Conservation (phyloP, 2,329 filamentous ascomycete genomes). For the Onygenales sp. region DNA sequence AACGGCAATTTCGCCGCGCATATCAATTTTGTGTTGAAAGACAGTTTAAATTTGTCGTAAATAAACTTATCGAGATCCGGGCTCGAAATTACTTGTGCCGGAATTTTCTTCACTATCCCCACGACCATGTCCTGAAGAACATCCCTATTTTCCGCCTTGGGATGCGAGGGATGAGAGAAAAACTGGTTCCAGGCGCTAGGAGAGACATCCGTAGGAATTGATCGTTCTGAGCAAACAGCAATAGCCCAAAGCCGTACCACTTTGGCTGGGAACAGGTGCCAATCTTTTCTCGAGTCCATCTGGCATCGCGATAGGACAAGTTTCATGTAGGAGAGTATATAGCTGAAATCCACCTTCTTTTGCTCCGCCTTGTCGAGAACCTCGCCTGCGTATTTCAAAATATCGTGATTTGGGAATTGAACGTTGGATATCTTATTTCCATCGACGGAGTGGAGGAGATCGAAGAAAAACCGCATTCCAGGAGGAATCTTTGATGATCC, state of each 20-base stretch:
- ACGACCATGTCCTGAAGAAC: too few relatives aligned
- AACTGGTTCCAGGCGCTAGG: not conserved
- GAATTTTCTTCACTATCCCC: not conserved
- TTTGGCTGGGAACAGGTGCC: not conserved
- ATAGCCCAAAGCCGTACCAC: slow-evolving; percentile 4
- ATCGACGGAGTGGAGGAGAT: slow-evolving; percentile 2
- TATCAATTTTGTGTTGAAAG: not conserved
- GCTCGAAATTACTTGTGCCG: not conserved
- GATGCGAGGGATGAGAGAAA: not conserved
- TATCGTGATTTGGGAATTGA: not conserved
- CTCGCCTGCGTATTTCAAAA: not conserved
- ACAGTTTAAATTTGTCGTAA: not conserved
- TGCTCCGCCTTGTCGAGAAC: not conserved
- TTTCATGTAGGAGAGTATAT: slow-evolving; percentile 5
- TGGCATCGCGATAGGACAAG: not conserved
- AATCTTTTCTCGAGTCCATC: not conserved
- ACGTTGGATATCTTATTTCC: not conserved
- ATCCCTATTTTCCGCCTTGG: not conserved
- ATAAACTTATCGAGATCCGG: not conserved
- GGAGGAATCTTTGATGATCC: not conserved
- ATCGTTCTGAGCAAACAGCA: not conserved
- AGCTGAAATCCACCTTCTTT: not conserved
- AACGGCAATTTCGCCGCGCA: slow-evolving; percentile 2
- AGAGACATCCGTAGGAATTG: not conserved
- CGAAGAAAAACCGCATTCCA: slow-evolving; percentile 3